Evolutionary conservation across 2,329 filamentous ascomycete genomes (phyloP).

Genomic region (Pseudogymnoascus sp.): DNA sequence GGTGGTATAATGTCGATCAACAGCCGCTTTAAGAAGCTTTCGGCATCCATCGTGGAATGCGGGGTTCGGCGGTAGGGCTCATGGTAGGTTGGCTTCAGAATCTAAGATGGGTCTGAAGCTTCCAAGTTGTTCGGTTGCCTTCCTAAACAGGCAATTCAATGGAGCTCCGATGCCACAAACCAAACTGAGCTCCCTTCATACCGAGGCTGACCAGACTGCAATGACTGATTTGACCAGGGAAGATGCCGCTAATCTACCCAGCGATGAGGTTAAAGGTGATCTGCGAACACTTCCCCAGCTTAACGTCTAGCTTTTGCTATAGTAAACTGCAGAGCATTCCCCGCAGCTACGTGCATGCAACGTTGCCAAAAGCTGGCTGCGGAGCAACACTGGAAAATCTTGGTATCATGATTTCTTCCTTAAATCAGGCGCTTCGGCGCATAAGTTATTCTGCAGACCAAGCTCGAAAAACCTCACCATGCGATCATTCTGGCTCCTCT

Average conservation of each 20-base stretch:
- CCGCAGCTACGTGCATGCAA: conserved; percentile 1
- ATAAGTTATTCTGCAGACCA: not conserved
- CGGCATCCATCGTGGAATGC: not conserved
- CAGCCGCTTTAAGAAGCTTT: not conserved
- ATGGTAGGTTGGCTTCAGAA: not conserved
- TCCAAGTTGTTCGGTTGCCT: not conserved
- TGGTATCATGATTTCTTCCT: not conserved
- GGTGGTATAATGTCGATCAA: not conserved
- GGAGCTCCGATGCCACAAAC: not conserved
- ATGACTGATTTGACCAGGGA: not conserved
- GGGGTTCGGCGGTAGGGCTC: not conserved
- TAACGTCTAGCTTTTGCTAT: not conserved
- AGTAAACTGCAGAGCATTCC: not conserved
- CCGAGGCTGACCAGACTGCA: not conserved
- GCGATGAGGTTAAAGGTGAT: not conserved
- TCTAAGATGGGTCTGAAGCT: not conserved
- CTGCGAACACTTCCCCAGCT: not conserved
- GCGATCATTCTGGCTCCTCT: not conserved
- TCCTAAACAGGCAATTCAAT: not conserved
- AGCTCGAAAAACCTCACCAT: not conserved
- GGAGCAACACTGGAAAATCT: not conserved
- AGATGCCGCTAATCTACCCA: not conserved
- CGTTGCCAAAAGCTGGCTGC: not conserved
- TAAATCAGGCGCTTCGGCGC: not conserved
- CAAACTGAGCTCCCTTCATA: not conserved